Conservation (phyloP, 306 rosid species). For the Lotus japonicus region DNA sequence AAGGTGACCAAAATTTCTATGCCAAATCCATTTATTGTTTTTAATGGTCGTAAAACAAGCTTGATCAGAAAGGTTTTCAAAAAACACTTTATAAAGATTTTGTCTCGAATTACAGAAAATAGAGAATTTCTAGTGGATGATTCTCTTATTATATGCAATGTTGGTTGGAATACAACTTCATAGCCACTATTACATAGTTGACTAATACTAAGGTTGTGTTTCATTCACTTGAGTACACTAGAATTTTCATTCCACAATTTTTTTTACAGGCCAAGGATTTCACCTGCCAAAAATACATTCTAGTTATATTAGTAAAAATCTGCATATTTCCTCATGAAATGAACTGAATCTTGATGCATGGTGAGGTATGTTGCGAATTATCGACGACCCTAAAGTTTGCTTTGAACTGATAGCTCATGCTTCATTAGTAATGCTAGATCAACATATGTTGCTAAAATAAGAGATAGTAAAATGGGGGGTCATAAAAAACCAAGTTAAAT, state of each 20-base stretch:
- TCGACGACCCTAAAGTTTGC: slow-evolving; percentile 44
- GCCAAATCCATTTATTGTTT: too few species aligned
- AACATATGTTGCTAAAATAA: not conserved
- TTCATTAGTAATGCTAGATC: slow-evolving; percentile 27
- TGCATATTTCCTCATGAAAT: not conserved
- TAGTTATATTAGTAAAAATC: not conserved
- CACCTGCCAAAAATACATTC: not conserved
- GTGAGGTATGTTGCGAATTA: not conserved
- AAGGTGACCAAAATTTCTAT: too few species aligned
- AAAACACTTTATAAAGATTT: too few species aligned
- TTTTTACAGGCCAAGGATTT: not conserved
- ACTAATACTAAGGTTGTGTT: too few species aligned
- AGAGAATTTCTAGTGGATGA: too few species aligned
- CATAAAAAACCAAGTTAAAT: not conserved
- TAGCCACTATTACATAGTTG: too few species aligned
- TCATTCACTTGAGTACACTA: not conserved
- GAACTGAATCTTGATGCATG: not conserved
- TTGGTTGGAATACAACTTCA: too few species aligned
- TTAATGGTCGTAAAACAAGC: too few species aligned
- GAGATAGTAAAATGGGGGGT: not conserved
- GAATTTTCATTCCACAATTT: not conserved
- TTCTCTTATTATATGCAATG: too few species aligned
- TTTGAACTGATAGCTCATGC: slow-evolving; percentile 47
- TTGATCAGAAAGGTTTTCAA: too few species aligned
- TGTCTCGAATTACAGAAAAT: too few species aligned